Evolutionary conservation across 805 yeast species (phyloP).

Genomic region (Wickerhamomyces bisporus): DNA sequence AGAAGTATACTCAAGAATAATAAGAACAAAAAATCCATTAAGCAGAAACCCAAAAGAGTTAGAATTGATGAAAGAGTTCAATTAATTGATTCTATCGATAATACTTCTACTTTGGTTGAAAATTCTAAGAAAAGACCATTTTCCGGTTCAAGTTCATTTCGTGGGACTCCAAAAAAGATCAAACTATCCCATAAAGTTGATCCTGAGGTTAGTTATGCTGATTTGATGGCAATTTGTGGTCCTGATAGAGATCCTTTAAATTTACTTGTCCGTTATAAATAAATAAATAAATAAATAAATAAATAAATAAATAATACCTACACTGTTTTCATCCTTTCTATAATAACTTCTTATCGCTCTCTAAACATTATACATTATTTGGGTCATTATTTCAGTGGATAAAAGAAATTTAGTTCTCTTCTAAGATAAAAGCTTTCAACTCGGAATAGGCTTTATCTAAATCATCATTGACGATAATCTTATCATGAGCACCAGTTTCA

Average conservation of each 20-base stretch:
- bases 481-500: slow-evolving; percentile 88
- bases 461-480: slow-evolving; percentile 83
- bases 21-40: background rate
- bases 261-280: too few relatives aligned
- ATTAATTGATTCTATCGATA: background rate
- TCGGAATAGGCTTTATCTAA: slow-evolving; percentile 82
- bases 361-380: background rate
- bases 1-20: background rate
- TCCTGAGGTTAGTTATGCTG: slow-evolving; percentile 3
- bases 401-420: slow-evolving; percentile 23
- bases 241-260: slow-evolving; percentile 18
- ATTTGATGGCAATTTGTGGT: slow-evolving; percentile 9
- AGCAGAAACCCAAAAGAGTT: slow-evolving; percentile 8
- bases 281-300: too few relatives aligned
- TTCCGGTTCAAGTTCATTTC: background rate
- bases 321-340: too few relatives aligned
- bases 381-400: too few relatives aligned
- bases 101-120: background rate
- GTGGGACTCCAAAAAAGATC: background rate
- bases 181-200: slow-evolving; percentile 3
- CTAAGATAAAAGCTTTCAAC: slow-evolving; percentile 71
- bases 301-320: too few relatives aligned
- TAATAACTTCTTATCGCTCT: too few relatives aligned
- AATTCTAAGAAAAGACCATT: slow-evolving; percentile 2
- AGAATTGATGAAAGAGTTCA: slow-evolving; percentile 16